phyloP scores from a whole-genome alignment of 371 early-diverging fungal genomes.

The Mortierella sp. region DNA sequence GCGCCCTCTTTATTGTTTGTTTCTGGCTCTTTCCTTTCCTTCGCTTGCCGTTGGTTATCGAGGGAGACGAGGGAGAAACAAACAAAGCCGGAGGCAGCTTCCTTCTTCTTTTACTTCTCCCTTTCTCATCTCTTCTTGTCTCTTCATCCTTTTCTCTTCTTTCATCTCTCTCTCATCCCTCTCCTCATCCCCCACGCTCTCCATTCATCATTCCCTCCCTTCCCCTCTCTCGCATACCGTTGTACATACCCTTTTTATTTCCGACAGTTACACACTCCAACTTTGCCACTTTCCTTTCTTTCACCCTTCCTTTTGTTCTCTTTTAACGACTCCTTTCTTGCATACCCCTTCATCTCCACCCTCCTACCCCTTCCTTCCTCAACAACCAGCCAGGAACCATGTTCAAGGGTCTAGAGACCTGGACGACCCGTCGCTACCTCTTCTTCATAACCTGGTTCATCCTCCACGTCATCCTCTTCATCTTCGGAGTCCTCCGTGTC shows the following conservation, averaged over 20 bases:
- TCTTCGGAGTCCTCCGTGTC: conserved; percentile 61
- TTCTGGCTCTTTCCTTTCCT: not conserved
- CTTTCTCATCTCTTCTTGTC: not conserved
- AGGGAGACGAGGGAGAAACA: not conserved
- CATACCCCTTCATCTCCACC: not conserved
- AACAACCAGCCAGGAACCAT: conserved; percentile 1
- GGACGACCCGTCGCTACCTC: conserved; percentile 52
- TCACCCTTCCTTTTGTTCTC: not conserved
- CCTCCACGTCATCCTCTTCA: conserved; percentile 59
- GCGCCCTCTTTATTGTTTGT: conserved; percentile 4
- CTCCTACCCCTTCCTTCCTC: not conserved
- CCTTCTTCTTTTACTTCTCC: not conserved
- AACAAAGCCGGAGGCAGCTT: not conserved
- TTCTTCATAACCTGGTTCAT: conserved; percentile 62
- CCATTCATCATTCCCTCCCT: not conserved
- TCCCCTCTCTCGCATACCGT: not conserved
- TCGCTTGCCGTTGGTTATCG: not conserved
- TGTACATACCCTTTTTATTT: conserved; percentile 6
- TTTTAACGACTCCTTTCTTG: not conserved
- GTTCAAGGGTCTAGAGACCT: conserved; percentile 47
- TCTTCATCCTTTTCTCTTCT: not conserved
- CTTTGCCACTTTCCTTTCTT: not conserved
- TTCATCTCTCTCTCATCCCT: not conserved
- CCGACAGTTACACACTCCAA: not conserved
- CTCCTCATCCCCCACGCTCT: not conserved